phyloP scores from a whole-genome alignment of 805 yeast genomes.

The Cyberlindnera mycetangii region DNA sequence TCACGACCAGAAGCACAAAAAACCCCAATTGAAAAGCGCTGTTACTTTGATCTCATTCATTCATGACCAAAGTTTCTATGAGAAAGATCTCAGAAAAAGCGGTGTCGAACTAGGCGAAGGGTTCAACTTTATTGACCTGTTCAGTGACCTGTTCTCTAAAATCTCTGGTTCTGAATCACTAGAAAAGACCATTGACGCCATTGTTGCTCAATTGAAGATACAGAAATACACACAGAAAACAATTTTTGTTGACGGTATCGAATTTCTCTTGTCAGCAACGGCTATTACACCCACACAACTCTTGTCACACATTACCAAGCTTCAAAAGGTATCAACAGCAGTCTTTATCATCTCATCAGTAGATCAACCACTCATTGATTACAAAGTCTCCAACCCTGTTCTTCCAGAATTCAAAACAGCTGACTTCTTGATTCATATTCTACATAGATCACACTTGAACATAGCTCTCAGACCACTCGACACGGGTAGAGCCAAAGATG shows the following conservation, averaged over 20 bases:
- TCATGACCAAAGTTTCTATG: constrained; percentile 31
- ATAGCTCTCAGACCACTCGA: constrained; percentile 62
- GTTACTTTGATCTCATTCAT: constrained; percentile 35
- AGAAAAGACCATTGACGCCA: constrained; percentile 13
- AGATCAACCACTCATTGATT: constrained; percentile 38
- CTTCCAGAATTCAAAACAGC: constrained; percentile 40
- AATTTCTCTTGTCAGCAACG: constrained; percentile 44
- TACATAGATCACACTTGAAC: constrained; percentile 49
- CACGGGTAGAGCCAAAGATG: constrained; percentile 81
- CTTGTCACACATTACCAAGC: constrained; percentile 31
- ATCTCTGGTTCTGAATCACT: constrained; percentile 29
- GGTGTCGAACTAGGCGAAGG: constrained; percentile 36
- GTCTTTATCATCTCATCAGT: constrained; percentile 39
- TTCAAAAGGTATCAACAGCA: constrained; percentile 34
- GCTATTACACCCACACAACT: constrained; percentile 35
- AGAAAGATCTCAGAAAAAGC: constrained; percentile 36
- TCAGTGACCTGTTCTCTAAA: constrained; percentile 41
- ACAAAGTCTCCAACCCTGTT: constrained; percentile 24
- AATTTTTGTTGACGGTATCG: constrained; percentile 46
- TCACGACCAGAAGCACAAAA: constrained; percentile 16
- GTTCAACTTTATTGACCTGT: constrained; percentile 44
- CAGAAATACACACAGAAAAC: constrained; percentile 17
- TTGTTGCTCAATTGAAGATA: constrained; percentile 9
- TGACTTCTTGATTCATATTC: constrained; percentile 44
- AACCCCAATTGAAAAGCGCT: constrained; percentile 22